These are phyloP conservation scores for Neospermospora avenae DNA, from an alignment of 2,329 filamentous ascomycete genomes.

Conservation along the genomic window DNA sequence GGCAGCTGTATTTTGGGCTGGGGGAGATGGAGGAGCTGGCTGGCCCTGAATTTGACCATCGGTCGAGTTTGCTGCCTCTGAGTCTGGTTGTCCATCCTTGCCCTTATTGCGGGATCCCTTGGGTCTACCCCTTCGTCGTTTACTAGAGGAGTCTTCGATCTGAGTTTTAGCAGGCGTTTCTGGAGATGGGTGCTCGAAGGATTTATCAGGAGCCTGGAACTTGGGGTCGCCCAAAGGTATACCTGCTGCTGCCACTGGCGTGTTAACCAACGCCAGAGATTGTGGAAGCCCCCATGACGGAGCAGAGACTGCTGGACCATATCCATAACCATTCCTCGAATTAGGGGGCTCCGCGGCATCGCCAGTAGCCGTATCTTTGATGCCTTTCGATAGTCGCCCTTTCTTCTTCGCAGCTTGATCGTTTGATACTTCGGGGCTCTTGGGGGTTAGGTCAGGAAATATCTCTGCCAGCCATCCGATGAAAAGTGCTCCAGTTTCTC, in stretches of 20 bases:
- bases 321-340: conserved; percentile 33
- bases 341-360: conserved; percentile 27
- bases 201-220: conserved; percentile 10
- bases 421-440: conserved; percentile 22
- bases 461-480: conserved; percentile 63
- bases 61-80: conserved; percentile 9
- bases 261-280: conserved; percentile 30
- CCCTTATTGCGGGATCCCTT: conserved; percentile 51
- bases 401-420: conserved; percentile 29
- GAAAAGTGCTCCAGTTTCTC: conserved; percentile 56
- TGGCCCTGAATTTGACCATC: conserved; percentile 20
- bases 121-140: conserved; percentile 41
- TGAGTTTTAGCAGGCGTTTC: conserved; percentile 23
- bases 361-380: conserved; percentile 9
- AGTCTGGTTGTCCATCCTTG: conserved; percentile 23
- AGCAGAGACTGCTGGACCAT: conserved; percentile 30
- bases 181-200: conserved; percentile 18
- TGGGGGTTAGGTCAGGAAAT: conserved; percentile 44
- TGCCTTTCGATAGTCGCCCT: conserved; percentile 24
- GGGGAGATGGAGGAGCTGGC: conserved; percentile 19
- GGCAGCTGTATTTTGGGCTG: conserved; percentile 14
- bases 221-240: conserved; percentile 5
- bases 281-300: conserved; percentile 32
- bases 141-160: conserved; percentile 25
- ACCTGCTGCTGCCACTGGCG: conserved; percentile 19